phyloP scores from a whole-genome alignment of 1,139 yeast species.

The Pichia sp. region DNA sequence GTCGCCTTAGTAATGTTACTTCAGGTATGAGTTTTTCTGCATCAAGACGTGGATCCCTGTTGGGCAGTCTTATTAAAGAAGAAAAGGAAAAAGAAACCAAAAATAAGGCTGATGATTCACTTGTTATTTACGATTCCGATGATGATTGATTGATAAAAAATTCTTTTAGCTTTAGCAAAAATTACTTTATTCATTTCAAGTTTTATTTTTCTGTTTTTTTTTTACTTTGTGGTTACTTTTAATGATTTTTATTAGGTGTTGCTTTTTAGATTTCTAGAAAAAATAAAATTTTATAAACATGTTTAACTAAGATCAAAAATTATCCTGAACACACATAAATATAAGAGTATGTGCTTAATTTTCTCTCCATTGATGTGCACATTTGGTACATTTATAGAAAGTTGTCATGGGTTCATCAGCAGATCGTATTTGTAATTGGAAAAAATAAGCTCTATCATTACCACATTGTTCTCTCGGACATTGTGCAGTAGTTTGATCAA shows the following conservation, averaged over 20 bases:
- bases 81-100: slow-evolving; percentile 4
- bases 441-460: slow-evolving; percentile 87
- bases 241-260: background rate
- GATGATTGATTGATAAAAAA: slow-evolving; percentile 18
- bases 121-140: slow-evolving; percentile 22
- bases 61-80: slow-evolving; percentile 16
- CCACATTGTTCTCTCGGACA: slow-evolving; percentile 88
- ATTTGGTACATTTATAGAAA: slow-evolving; percentile 84
- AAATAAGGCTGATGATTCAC: slow-evolving; percentile 11
- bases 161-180: too few species aligned
- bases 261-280: background rate
- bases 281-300: background rate
- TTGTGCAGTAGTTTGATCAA: slow-evolving; percentile 82
- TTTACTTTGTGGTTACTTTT: background rate
- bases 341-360: slow-evolving; percentile 36
- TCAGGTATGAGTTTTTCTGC: slow-evolving; percentile 16
- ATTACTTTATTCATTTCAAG: background rate
- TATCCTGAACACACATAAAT: background rate
- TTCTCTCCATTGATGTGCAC: slow-evolving; percentile 96
- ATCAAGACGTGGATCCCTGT: slow-evolving; percentile 14
- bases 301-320: background rate
- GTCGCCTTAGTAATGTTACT: slow-evolving; percentile 8
- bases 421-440: slow-evolving; percentile 90
- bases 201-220: background rate
- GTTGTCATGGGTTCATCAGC: slow-evolving; percentile 96